These are phyloP conservation scores for Byssothecium circinans DNA, from an alignment of 2,329 filamentous ascomycete genomes.

Conservation along the genomic window DNA sequence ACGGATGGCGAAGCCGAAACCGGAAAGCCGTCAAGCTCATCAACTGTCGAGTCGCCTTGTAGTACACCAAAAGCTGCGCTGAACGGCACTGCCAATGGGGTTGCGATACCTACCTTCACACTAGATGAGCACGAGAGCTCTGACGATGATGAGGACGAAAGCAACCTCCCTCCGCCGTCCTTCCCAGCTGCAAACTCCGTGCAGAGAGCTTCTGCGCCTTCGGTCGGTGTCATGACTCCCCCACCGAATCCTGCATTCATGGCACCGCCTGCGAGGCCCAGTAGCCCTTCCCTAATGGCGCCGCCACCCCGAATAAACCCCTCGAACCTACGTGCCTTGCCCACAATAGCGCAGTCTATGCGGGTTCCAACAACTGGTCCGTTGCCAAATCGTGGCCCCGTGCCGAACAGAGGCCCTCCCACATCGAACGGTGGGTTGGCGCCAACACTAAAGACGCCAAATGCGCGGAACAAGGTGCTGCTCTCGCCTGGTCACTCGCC, in stretches of 20 bases:
- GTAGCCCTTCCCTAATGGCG: conserved; percentile 33
- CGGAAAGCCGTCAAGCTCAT: not conserved
- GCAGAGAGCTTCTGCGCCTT: conserved; percentile 44
- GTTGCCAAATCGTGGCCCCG: conserved; percentile 49
- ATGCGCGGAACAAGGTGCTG: conserved; percentile 65
- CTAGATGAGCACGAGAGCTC: conserved; percentile 39
- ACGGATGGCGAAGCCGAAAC: conserved; percentile 1
- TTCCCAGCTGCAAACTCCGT: conserved; percentile 52
- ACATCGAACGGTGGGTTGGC: conserved; percentile 46
- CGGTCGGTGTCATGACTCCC: conserved; percentile 21
- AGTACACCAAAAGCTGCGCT: conserved; percentile 38
- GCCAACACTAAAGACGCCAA: conserved; percentile 43
- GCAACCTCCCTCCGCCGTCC: conserved; percentile 43
- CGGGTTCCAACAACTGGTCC: conserved; percentile 52
- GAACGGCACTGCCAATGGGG: conserved; percentile 15
- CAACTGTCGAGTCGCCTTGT: conserved; percentile 24
- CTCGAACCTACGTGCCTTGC: conserved; percentile 40
- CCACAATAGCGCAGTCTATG: conserved; percentile 34
- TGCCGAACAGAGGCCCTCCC: conserved; percentile 46
- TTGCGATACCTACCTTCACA: conserved; percentile 39
- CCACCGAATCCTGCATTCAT: conserved; percentile 28
- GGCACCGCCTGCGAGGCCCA: conserved; percentile 40
- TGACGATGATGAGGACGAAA: conserved; percentile 34
- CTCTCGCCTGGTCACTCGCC: conserved; percentile 91
- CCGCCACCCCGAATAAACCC: conserved; percentile 41